Conservation (phyloP, 1,284 basidiomycete genomes). For the Papiliotrema flavescens region DNA sequence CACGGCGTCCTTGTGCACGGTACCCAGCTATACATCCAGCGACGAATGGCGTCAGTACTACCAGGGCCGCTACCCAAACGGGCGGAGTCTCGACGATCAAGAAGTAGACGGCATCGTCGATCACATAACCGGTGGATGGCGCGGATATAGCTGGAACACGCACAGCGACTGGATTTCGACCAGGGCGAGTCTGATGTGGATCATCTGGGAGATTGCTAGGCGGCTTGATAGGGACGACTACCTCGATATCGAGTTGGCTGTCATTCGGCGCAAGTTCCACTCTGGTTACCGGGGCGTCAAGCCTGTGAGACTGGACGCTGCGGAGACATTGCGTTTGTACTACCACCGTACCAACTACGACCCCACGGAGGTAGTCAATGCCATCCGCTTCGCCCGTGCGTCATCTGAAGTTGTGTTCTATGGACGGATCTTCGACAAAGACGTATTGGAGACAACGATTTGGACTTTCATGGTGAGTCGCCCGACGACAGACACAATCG, state of each 20-base stretch:
- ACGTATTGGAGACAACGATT: not conserved
- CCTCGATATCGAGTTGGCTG: not conserved
- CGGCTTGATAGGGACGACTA: constrained; percentile 6
- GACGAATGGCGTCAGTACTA: too few relatives aligned
- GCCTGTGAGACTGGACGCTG: too few relatives aligned
- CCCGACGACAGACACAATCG: too few relatives aligned
- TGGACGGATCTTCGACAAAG: constrained; percentile 5
- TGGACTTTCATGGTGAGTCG: constrained; percentile 5
- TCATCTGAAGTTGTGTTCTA: constrained; percentile 5
- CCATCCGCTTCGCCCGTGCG: constrained; percentile 1
- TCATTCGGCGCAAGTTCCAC: not conserved
- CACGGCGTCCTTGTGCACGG: too few relatives aligned
- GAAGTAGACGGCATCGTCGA: too few relatives aligned
- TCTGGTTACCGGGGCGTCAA: too few relatives aligned
- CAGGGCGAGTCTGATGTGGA: constrained; percentile 20
- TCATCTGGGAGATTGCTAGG: constrained; percentile 30
- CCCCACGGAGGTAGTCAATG: not conserved
- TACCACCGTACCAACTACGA: not conserved
- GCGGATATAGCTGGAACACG: too few relatives aligned
- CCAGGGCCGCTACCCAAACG: too few relatives aligned
- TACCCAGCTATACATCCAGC: too few relatives aligned
- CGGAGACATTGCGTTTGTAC: not conserved
- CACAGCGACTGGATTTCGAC: constrained; percentile 24
- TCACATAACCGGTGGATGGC: too few relatives aligned
- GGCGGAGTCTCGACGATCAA: too few relatives aligned